Base-by-base conservation (phyloP, 108 stramenopile species). In the Nitzschia sp. region DNA sequence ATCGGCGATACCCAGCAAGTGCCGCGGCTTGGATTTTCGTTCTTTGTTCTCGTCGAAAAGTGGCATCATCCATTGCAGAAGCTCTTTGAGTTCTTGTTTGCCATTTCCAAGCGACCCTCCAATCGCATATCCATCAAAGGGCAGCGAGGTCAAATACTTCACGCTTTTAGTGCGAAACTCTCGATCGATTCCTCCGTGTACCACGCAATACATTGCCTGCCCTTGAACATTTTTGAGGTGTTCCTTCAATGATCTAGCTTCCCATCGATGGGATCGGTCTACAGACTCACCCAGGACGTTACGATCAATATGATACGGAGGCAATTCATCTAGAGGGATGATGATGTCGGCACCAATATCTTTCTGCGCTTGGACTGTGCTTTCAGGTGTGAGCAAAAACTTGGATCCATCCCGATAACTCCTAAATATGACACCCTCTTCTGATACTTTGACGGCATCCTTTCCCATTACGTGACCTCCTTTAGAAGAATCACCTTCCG, bases 51-150 rank as follows among this genome's bases (percentile, higher is more conserved):
- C 68, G 44, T 95, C 91, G 56, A 95, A 82, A 59, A 81, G 47
- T 53, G 94, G 94, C 94, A 97, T 94, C 77, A 96, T 83, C 90
- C 92, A 92, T 34, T 60, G 46, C 32, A 97, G 73, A 47, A 97
- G 60, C 22, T 97, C 88, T 27, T 87, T 74, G 67, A 97, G 79
- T 54, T 97, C 95, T 28, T 86, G 75, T 22, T 88, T 68, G 45
- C 90, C 83, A 61, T 95, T 92, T 13, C 96, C 96, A 45, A 97
- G 77, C 9, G 88, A 86, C 1, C 96, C 96, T 19, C 96, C 94
- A 69, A 97, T 95, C 19, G 89, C 92, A 65, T 87, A 93, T 5
- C 96, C 96, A 72, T 97, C 96, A 78, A 97, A 97, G 0, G 93
- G 93, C 31, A 97, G 65, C 1, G 91, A 88, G 2, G 94, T 94